phyloP scores from a whole-genome alignment of 495 filamentous ascomycete genomes.

The Parmelia sp. region DNA sequence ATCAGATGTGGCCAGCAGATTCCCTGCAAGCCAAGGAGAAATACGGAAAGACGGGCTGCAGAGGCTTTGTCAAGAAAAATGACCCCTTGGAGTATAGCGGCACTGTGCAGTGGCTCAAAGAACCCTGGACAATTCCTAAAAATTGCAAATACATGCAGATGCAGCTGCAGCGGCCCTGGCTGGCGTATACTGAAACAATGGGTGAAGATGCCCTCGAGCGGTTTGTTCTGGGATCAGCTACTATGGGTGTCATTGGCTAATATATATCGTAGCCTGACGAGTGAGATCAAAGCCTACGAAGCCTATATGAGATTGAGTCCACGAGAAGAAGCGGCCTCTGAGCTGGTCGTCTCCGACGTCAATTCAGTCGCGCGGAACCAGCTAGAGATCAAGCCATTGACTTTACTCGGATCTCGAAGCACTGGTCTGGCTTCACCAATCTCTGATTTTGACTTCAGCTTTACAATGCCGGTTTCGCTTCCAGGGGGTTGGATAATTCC shows the following conservation, averaged over 20 bases:
- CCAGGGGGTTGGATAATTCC: conserved; percentile 18
- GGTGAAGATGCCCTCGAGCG: background rate
- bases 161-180: conserved; percentile 18
- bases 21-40: conserved; percentile 1
- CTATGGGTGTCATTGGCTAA: background rate
- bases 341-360: conserved; percentile 31
- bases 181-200: conserved; percentile 14
- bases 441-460: conserved; percentile 47
- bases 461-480: conserved; percentile 28
- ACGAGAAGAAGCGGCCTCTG: conserved; percentile 31
- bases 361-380: conserved; percentile 21
- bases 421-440: conserved; percentile 47
- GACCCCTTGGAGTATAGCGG: conserved; percentile 12
- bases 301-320: conserved; percentile 37
- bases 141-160: background rate
- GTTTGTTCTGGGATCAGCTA: conserved; percentile 3
- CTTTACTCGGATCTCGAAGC: conserved; percentile 45
- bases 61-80: background rate
- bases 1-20: conserved; percentile 9
- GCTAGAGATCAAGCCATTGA: conserved; percentile 29
- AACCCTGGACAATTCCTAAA: background rate
- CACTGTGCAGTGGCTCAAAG: background rate
- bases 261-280: conserved; percentile 31
- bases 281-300: conserved; percentile 44
- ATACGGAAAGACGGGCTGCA: background rate